A percentile compares a stretch with the other conserved stretches of the same genome.
These are phyloP conservation scores for Fusarium nurragi DNA, from an alignment of 2,329 filamentous ascomycete genomes.

Conservation along the genomic window DNA sequence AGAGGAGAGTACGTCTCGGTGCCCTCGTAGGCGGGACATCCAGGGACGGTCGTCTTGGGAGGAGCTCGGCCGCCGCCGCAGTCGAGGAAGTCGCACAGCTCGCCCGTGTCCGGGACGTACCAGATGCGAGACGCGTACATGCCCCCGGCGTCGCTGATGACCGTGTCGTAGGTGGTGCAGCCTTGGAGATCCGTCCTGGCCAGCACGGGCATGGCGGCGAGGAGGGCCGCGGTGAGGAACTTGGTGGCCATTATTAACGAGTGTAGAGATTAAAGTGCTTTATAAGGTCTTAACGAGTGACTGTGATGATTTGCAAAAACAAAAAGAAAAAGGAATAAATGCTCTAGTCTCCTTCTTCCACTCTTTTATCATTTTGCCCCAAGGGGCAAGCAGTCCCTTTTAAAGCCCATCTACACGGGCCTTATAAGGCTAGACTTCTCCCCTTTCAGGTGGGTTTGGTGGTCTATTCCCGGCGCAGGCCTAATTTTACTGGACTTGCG, in stretches of 20 bases:
- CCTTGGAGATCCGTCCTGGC: slow-evolving; percentile 58
- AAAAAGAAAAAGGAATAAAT: slow-evolving; percentile 18
- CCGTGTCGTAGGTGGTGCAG: slow-evolving; percentile 54
- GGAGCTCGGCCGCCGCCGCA: slow-evolving; percentile 74
- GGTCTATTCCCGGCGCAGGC: slow-evolving; percentile 18
- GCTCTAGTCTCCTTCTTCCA: not conserved
- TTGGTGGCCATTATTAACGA: slow-evolving; percentile 43
- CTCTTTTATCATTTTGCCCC: not conserved
- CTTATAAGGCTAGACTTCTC: not conserved
- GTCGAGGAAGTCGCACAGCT: slow-evolving; percentile 71
- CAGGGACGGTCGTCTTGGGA: slow-evolving; percentile 70
- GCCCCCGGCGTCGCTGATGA: slow-evolving; percentile 43
- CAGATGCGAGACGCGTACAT: slow-evolving; percentile 61
- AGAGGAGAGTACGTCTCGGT: slow-evolving; percentile 63
- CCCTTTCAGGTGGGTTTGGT: not conserved
- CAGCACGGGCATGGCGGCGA: slow-evolving; percentile 48
- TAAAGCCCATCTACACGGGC: slow-evolving; percentile 7
- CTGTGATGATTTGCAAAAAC: not conserved
- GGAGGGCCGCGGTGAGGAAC: slow-evolving; percentile 39
- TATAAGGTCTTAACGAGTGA: slow-evolving; percentile 3
- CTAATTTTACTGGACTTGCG: not conserved
- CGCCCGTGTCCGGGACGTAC: slow-evolving; percentile 70
- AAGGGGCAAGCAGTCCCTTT: slow-evolving; percentile 20
- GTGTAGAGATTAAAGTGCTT: slow-evolving; percentile 1
- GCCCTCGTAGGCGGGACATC: slow-evolving; percentile 65